Percentiles rank a stretch among this genome's conserved stretches.
These are phyloP conservation scores for Selenicereus undatus DNA, from an alignment of 148 eudicot genomes.

Conservation along the genomic window DNA sequence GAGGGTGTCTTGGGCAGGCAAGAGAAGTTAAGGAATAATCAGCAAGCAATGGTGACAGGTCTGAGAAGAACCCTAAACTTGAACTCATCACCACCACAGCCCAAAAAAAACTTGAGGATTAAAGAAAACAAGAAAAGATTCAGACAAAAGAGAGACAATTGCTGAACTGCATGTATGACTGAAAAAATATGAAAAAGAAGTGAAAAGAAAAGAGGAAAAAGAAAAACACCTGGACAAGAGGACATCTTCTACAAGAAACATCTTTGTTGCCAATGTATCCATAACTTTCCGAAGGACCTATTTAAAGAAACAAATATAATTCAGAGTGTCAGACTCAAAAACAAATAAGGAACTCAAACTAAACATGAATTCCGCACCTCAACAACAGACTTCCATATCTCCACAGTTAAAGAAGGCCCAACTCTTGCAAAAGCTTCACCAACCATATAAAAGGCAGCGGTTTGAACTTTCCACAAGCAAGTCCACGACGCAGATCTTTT, in stretches of 20 bases:
- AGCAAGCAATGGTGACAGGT: neutral
- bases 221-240: conserved; percentile 51
- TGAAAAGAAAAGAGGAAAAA: neutral
- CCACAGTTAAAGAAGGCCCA: conserved; percentile 57
- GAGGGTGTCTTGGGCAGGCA: too few relatives aligned
- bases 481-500: conserved; percentile 26
- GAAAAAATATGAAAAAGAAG: neutral
- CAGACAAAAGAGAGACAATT: neutral
- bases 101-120: neutral
- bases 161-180: neutral
- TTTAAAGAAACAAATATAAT: conserved; percentile 23
- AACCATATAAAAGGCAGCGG: conserved; percentile 58
- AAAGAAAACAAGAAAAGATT: neutral
- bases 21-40: too few relatives aligned
- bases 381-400: conserved; percentile 67
- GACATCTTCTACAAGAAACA: conserved; percentile 49
- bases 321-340: conserved; percentile 1
- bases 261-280: conserved; percentile 65
- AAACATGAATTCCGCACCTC: conserved; percentile 42
- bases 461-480: conserved; percentile 65
- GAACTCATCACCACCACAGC: neutral
- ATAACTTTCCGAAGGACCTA: conserved; percentile 74
- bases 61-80: neutral
- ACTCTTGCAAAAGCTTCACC: conserved; percentile 70
- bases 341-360: neutral